A percentile compares a stretch with the other conserved stretches of the same genome.
Evolutionary conservation across 345 rosid genomes (phyloP).

Genomic region (Abelmoschus esculentus): DNA sequence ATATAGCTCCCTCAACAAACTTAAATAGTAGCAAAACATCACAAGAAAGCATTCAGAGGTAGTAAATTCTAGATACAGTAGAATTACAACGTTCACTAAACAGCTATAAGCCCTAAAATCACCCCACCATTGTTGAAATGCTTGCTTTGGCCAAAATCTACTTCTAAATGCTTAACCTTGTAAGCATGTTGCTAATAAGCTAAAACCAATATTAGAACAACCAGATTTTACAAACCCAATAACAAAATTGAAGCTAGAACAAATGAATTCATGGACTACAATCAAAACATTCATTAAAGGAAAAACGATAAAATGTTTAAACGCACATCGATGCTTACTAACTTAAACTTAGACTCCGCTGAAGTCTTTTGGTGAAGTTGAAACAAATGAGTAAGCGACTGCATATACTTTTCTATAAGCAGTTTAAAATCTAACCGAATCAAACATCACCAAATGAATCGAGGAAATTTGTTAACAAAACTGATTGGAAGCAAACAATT

Average conservation of each 20-base stretch:
- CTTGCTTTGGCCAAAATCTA: too few species aligned
- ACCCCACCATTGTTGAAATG: conserved; percentile 18
- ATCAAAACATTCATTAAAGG: neutral
- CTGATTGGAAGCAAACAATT: neutral
- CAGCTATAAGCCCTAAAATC: conserved; percentile 35
- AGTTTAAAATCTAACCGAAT: conserved; percentile 56
- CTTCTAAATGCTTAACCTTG: neutral
- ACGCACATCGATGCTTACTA: conserved; percentile 23
- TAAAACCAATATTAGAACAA: neutral
- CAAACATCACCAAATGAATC: neutral
- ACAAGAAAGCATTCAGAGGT: neutral
- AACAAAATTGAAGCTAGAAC: neutral
- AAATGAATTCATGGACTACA: neutral
- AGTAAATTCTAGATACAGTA: neutral
- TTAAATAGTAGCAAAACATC: neutral
- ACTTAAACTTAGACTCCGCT: conserved; percentile 82
- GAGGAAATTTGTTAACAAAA: neutral
- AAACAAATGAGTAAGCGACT: conserved; percentile 44
- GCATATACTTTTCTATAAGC: conserved; percentile 82
- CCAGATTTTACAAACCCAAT: neutral
- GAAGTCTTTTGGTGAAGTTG: conserved; percentile 49
- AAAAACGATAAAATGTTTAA: neutral
- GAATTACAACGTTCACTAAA: neutral
- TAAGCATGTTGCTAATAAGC: neutral
- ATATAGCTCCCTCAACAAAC: neutral